These are phyloP conservation scores for Fragaria ananassa DNA, from an alignment of 306 rosid genomes.

Conservation along the genomic window DNA sequence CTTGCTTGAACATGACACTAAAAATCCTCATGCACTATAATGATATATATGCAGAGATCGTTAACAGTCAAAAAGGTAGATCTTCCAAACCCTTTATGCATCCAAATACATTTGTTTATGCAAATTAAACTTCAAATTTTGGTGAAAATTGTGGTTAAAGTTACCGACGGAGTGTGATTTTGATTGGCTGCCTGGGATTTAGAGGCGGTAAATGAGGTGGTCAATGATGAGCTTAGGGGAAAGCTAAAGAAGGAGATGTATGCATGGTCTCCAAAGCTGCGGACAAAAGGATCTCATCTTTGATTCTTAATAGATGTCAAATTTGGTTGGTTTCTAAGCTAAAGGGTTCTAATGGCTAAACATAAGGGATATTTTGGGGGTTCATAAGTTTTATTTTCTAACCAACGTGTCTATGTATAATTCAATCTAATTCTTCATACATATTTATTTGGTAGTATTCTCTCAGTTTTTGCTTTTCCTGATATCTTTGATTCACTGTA, in stretches of 20 bases:
- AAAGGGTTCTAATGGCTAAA: conserved; percentile 21
- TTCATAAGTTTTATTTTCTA: conserved; percentile 20
- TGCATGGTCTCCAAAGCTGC: conserved; percentile 80
- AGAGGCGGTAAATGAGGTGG: conserved; percentile 45
- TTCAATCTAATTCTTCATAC: background rate
- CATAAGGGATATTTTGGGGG: conserved; percentile 7
- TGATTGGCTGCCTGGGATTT: conserved; percentile 34
- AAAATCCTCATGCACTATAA: conserved; percentile 34
- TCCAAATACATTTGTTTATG: conserved; percentile 14
- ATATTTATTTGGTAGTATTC: no score
- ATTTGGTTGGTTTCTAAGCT: conserved; percentile 58
- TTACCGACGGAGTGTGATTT: conserved; percentile 28
- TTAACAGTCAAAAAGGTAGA: conserved; percentile 54
- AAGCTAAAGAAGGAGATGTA: conserved; percentile 40
- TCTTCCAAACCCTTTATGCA: conserved; percentile 27
- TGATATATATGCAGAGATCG: conserved; percentile 34
- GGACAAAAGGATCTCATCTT: conserved; percentile 80
- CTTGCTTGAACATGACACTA: conserved; percentile 71
- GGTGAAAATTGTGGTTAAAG: conserved; percentile 27
- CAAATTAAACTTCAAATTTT: background rate
- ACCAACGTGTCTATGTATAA: background rate
- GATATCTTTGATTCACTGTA: background rate
- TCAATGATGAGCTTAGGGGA: conserved; percentile 58
- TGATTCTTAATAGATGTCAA: conserved; percentile 68
- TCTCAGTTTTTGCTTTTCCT: background rate